These are phyloP conservation scores for Melaleuca quinquenervia DNA, from an alignment of 345 rosid genomes.

Conservation along the genomic window DNA sequence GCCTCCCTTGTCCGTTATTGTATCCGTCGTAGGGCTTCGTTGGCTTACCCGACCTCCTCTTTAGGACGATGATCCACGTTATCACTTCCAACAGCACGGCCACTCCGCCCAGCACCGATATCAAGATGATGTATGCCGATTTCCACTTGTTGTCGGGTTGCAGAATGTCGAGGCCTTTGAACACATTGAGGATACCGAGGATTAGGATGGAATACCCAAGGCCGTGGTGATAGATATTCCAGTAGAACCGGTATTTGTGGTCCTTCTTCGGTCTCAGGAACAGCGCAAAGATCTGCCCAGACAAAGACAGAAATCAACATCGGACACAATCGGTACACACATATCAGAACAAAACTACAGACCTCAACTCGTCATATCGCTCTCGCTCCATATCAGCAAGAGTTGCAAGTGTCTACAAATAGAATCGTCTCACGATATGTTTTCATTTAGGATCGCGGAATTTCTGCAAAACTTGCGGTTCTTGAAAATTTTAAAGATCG, in stretches of 20 bases:
- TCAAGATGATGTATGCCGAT: conserved; percentile 30
- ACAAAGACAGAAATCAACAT: background rate
- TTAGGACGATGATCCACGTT: conserved; percentile 63
- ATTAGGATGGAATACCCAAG: conserved; percentile 50
- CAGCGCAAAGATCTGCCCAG: conserved; percentile 37
- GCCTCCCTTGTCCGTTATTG: conserved; percentile 27
- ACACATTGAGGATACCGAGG: conserved; percentile 58
- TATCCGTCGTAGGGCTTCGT: conserved; percentile 38
- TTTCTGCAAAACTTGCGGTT: background rate
- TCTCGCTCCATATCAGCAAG: background rate
- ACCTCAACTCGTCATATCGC: background rate
- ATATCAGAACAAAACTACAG: background rate
- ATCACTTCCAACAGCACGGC: conserved; percentile 50
- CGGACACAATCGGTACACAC: background rate
- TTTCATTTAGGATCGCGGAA: background rate
- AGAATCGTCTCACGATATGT: background rate
- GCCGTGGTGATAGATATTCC: conserved; percentile 79
- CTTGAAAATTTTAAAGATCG: background rate
- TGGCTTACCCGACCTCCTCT: conserved; percentile 42
- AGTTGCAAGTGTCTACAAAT: background rate
- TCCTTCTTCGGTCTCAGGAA: conserved; percentile 75
- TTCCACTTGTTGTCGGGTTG: conserved; percentile 45
- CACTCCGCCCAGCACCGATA: conserved; percentile 41
- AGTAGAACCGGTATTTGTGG: conserved; percentile 59
- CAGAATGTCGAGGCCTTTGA: conserved; percentile 64